Base-by-base conservation (phyloP, 1,284 basidiomycete genomes). In the Ustilago xerochloae region DNA sequence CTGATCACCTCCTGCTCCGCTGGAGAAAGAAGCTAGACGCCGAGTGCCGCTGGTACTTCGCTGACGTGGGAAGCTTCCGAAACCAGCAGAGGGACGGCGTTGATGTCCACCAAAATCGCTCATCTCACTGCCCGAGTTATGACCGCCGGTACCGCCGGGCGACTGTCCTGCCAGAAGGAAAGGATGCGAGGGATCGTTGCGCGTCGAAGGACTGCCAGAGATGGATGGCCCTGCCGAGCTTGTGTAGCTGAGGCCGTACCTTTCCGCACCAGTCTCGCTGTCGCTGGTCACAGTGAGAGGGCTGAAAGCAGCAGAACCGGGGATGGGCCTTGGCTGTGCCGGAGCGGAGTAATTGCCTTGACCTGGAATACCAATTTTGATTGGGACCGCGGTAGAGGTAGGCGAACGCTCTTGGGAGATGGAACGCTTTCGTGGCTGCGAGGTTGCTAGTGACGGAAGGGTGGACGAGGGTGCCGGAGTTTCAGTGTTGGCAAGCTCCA, bases 241-340 rank as follows among this genome's bases (percentile, higher is more conserved):
- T 9, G 70, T 63, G 41, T 80, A 80, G 68, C 77, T 79, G 18
- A 80, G 63, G 12, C 78, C 77, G 48, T 67, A 80, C 7, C 66
- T 67, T 30, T 80, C 78, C 26, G 77, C 71, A 22, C 77, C 73
- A 3, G 62, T 54, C 24, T 79, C 78, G 54, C 75, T 79, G 45
- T 74, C 72, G 45, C 74, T 74, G 18, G 78, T 77, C 3, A 63
- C 65, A 4, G 77, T 77, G 45, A 75, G 56, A 7, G 78, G 75
- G 35, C 75, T 79, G 35, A 80, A 71, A 22, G 75, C 66, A 36
- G 52, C 48, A 15, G 63, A 63, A 30, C 75, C 70, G 3, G 66
- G 61, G 22, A 74, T 78, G 4, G 75, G 66, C 39, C 78, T 61
- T 28, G 78, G 70, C 54, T 79, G 78, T 6, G 78, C 74, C 6